Evolutionary conservation across 371 early-diverging fungal species (phyloP), one percentile per base, ranked within the genome.

Genomic region (Fennellomyces sp.): DNA sequence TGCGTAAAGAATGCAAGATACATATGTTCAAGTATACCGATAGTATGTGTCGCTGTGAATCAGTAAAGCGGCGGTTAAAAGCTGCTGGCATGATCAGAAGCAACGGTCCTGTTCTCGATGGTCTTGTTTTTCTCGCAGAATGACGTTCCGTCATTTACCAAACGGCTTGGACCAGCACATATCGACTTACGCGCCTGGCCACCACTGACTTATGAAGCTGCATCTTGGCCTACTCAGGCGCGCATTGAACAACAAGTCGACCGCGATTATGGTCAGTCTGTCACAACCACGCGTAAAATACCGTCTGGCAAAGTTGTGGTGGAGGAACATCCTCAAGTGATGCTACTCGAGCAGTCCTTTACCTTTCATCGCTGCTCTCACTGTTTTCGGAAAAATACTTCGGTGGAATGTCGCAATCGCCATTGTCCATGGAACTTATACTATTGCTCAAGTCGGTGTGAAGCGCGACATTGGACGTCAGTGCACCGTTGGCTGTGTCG

Each of bases 131-230:
- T 45, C 23, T 45, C 45, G 8, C 23, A 23, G 3, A 12, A 45
- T 25, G 45, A 45, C 45, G 45, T 45, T 5, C 23, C 45, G 4
- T 25, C 4, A 17, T 45, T 23, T 23, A 45, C 45, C 45, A 45
- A 3, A 45, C 27, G 31, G 7, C 33, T 52, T 2, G 23, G 21
- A 19, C 55, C 55, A 21, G 55, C 55, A 5, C 55, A 54, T 25
- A 35, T 54, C 27, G 55, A 54, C 26, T 39, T 35, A 15, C 55
- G 55, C 12, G 21, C 28, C 11, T 54, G 55, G 55, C 55, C 55
- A 4, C 41, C 55, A 25, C 0, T 19, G 8, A n/a, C 35, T 38
- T 11, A 54, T 5, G 25, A 33, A 33, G 5, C 36, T 5, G 6
- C 55, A 38, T 11, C n/a, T 5, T 26, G 35, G 35, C 15, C 15